Percentiles rank a stretch among this genome's conserved stretches.
Conservation (phyloP, 2,329 filamentous ascomycete genomes). For the Colletotrichum sp. region DNA sequence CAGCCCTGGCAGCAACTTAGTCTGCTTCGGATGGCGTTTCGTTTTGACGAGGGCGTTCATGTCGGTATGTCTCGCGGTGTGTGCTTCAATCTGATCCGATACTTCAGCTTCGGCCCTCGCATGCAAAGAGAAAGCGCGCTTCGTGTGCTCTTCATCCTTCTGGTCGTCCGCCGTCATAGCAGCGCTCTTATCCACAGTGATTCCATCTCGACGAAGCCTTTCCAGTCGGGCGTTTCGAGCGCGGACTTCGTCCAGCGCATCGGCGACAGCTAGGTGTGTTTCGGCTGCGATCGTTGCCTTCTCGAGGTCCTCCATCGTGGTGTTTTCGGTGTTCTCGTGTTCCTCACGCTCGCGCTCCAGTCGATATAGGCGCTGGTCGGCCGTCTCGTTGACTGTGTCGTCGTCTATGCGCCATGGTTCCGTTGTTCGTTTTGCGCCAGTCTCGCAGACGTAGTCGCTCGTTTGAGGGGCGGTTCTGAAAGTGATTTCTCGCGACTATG, state of each 20-base stretch:
- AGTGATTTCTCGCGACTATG: not conserved
- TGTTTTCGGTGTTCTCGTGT: not conserved
- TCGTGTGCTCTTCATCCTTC: not conserved
- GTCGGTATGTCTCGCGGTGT: accelerated
- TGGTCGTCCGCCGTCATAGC: not conserved
- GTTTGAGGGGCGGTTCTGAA: not conserved
- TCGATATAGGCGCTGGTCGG: not conserved
- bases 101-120: not conserved
- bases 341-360: not conserved
- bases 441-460: not conserved
- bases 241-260: not conserved
- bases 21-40: not conserved
- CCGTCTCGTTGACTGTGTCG: not conserved
- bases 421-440: not conserved
- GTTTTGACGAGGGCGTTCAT: not conserved
- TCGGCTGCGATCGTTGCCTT: not conserved
- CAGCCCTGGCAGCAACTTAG: not conserved
- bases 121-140: not conserved
- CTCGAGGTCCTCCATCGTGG: not conserved
- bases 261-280: not conserved
- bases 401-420: not conserved
- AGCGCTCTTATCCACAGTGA: not conserved
- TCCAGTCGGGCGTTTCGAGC: not conserved
- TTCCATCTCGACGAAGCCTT: not conserved
- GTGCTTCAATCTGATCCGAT: accelerated